These are phyloP conservation scores for Aspergillus sergii DNA, from an alignment of 2,329 filamentous ascomycete species.

Conservation along the genomic window DNA sequence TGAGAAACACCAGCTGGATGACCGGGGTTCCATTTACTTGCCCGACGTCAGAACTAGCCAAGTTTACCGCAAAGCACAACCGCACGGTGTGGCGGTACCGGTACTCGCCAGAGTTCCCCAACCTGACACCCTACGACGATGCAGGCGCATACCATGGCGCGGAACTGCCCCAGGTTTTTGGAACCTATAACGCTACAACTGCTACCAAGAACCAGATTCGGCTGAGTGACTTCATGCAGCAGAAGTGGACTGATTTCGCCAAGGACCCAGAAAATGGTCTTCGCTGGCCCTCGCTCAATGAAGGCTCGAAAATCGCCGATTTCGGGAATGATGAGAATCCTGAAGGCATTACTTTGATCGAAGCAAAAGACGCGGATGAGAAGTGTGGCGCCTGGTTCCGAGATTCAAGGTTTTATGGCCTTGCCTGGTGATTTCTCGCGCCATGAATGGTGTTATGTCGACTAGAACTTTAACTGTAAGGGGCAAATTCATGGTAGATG, in stretches of 20 bases:
- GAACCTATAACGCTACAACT: neutral
- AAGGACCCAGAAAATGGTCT: neutral
- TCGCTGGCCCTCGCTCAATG: neutral
- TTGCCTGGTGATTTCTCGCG: neutral
- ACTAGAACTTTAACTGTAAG: neutral
- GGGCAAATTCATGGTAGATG: neutral
- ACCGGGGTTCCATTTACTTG: neutral
- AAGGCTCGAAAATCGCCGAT: neutral
- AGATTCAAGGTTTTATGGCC: neutral
- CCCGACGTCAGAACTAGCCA: neutral
- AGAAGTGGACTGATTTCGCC: neutral
- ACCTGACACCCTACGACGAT: neutral
- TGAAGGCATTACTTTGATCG: neutral
- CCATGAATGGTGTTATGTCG: neutral
- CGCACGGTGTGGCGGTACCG: neutral
- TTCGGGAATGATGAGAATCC: neutral
- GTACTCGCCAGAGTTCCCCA: neutral
- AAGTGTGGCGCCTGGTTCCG: neutral
- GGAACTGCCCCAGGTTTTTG: neutral
- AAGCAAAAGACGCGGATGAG: neutral
- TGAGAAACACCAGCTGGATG: neutral
- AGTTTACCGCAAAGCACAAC: neutral
- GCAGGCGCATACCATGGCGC: neutral
- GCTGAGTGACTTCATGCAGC: conserved; percentile 1
- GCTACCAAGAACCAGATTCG: neutral